A percentile compares a stretch with the other conserved stretches of the same genome.
These are phyloP conservation scores for Phytophthora sojae DNA, from an alignment of 352 stramenopile species.

Conservation along the genomic window DNA sequence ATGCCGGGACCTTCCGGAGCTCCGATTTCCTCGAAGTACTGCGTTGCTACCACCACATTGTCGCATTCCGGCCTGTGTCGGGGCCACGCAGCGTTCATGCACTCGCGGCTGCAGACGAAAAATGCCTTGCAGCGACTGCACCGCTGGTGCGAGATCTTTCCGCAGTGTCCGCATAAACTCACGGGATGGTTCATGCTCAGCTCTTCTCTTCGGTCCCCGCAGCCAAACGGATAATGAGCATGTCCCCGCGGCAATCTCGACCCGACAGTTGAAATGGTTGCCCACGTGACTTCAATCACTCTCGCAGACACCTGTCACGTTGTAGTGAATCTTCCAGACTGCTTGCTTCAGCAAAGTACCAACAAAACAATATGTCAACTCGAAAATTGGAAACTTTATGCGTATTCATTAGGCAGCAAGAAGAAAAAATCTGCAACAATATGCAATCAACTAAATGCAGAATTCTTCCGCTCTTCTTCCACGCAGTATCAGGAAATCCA, in stretches of 20 bases:
- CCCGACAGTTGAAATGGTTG: background rate
- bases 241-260: background rate
- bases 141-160: conserved; percentile 10
- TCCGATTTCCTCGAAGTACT: conserved; percentile 13
- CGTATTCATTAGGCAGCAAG: too few relatives aligned
- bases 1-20: background rate
- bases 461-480: too few relatives aligned
- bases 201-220: background rate
- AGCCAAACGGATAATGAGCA: background rate
- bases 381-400: background rate
- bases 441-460: too few relatives aligned
- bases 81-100: conserved; percentile 26
- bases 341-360: too few relatives aligned
- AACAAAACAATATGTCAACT: too few relatives aligned
- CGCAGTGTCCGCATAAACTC: conserved; percentile 30
- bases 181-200: background rate
- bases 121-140: conserved; percentile 27
- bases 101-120: conserved; percentile 28
- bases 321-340: too few relatives aligned
- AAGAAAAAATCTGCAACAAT: too few relatives aligned
- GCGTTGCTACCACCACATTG: conserved; percentile 11
- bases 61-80: conserved; percentile 37
- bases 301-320: background rate
- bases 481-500: too few relatives aligned
- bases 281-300: background rate